phyloP scores from a whole-genome alignment of 305 asterid genomes.

The Fraxinus platypoda region DNA sequence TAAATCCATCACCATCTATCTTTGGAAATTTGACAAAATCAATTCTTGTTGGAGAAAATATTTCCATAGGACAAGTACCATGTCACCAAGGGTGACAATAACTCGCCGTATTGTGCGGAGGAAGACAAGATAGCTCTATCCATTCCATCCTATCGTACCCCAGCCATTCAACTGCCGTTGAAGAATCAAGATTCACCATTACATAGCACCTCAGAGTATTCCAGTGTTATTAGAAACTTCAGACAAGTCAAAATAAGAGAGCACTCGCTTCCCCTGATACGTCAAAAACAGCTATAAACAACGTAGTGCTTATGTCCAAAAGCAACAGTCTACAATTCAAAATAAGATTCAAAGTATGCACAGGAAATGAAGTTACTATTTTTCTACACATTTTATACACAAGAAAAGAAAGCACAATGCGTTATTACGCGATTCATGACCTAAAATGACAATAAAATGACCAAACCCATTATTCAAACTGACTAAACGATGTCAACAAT shows the following conservation, averaged over 20 bases:
- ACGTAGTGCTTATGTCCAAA: too few relatives aligned
- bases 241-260: background rate
- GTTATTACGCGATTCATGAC: conserved; percentile 6
- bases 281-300: too few relatives aligned
- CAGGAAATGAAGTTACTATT: background rate
- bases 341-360: background rate
- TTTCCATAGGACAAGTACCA: too few relatives aligned
- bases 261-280: background rate
- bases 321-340: background rate
- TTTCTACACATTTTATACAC: conserved; percentile 16
- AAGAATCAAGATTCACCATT: too few relatives aligned
- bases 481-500: conserved; percentile 25
- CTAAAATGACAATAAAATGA: background rate
- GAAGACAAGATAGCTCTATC: too few relatives aligned
- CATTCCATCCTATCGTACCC: too few relatives aligned
- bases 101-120: too few relatives aligned
- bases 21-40: background rate
- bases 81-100: too few relatives aligned
- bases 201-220: too few relatives aligned
- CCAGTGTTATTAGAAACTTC: background rate
- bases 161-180: too few relatives aligned
- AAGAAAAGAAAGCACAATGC: background rate
- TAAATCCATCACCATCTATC: background rate
- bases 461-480: conserved; percentile 17
- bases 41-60: background rate